phyloP scores from a whole-genome alignment of 2,329 filamentous ascomycete species.

The Neofusicoccum ribis region DNA sequence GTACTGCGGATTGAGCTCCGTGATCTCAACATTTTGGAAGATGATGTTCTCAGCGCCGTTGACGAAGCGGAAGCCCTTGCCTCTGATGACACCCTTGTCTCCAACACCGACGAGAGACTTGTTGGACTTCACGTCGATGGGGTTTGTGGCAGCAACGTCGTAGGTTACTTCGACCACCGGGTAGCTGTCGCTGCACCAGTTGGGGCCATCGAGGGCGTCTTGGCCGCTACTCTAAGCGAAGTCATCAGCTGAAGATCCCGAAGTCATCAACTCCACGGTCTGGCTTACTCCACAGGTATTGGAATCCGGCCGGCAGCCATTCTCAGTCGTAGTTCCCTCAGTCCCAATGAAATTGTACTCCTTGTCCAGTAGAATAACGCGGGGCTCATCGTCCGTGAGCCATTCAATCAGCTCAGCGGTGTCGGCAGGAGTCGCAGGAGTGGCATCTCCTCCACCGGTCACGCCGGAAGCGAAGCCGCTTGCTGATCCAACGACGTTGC shows the following conservation, averaged over 20 bases:
- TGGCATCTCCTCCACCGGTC: conserved; percentile 28
- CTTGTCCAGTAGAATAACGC: conserved; percentile 28
- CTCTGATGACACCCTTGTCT: conserved; percentile 42
- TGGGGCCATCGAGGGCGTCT: conserved; percentile 2
- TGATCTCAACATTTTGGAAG: conserved; percentile 43
- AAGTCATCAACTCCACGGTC: background rate
- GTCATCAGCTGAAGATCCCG: background rate
- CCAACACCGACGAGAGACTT: conserved; percentile 46
- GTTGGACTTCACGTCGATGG: conserved; percentile 40
- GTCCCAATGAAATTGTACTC: conserved; percentile 31
- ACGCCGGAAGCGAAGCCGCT: conserved; percentile 29
- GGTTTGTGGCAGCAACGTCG: conserved; percentile 32
- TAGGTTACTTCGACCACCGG: conserved; percentile 28
- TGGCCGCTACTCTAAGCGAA: background rate
- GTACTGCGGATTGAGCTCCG: conserved; percentile 37
- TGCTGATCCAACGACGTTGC: conserved; percentile 27
- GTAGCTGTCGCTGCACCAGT: conserved; percentile 13
- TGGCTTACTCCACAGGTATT: conserved; percentile 33
- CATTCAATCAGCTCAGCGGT: conserved; percentile 27
- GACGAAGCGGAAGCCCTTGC: conserved; percentile 43
- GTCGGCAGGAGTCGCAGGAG: conserved; percentile 27
- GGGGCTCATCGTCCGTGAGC: conserved; percentile 26
- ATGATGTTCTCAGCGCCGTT: conserved; percentile 37
- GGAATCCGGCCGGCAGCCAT: conserved; percentile 8
- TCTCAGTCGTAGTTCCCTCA: conserved; percentile 19